Base-by-base conservation (phyloP, 257 asterid genomes). In the Osmanthus fragrans region DNA sequence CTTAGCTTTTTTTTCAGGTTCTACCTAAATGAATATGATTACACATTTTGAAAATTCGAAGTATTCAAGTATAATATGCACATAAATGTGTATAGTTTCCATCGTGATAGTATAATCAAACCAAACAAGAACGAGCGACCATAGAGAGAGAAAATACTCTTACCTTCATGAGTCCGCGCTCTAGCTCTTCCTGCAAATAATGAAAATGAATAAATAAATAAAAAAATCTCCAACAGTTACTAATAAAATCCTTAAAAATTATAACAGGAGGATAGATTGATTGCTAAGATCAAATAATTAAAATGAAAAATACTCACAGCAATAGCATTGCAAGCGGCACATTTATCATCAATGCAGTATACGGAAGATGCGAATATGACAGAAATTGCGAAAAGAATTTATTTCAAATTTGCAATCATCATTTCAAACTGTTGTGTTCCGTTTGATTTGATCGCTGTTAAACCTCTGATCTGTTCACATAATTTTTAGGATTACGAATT, bases 281-380 rank as follows among this genome's bases (percentile, higher is more conserved):
- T 25, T 11, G 3, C 67, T 19, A 19, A 27, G 25, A 75, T 13
- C 19, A 19, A 25, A 34, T 34, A 34, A 34, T 34, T 5, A 34
- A 34, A 34, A 25, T 68, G 5, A 37, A 37, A 69, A 79, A 36
- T 21, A 85, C 92, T 90, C 76, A 92, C 99, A 72, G 97, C 99
- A 87, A 95, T 90, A 68, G 96, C 96, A 72, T 86, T 83, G 84
- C 99, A 95, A 79, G 99, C 98, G 49, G 90, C 82, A 78, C 99
- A 92, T 86, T 92, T 92, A 71, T 95, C 92, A 73, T 92, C 96
- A 73, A 95, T 85, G 65, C 88, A 89, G 23, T 81, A 72, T 0
- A 77, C 86, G 15, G 84, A 75, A 64, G 65, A 87, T 7, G 82
- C 40, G 67, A 90, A 66, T 27, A 82, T 19, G 49, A 78, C 77